phyloP scores from a whole-genome alignment of 2,329 filamentous ascomycete species.

The Aquanectria penicillioides region DNA sequence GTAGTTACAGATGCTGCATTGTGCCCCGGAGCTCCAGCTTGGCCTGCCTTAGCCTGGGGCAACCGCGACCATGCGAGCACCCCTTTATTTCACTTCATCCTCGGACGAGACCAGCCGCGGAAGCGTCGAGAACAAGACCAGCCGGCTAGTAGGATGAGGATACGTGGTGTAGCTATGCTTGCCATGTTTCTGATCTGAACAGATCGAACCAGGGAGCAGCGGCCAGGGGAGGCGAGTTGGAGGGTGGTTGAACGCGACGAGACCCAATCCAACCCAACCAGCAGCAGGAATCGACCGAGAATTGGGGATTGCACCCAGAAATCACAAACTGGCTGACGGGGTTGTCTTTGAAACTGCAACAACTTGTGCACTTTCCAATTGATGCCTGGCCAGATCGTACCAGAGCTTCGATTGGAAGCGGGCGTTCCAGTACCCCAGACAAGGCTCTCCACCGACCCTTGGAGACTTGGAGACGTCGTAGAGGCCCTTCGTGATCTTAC shows the following conservation, averaged over 20 bases:
- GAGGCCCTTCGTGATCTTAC: slow-evolving; percentile 5
- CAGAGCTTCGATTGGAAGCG: not conserved
- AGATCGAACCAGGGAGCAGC: slow-evolving; percentile 19
- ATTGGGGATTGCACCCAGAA: not conserved
- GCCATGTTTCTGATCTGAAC: slow-evolving; percentile 18
- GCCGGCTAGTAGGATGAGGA: slow-evolving; percentile 10
- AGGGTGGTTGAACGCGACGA: slow-evolving; percentile 11
- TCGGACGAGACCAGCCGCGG: not conserved
- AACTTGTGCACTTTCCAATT: not conserved
- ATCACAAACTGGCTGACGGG: slow-evolving; percentile 8
- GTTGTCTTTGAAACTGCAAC: not conserved
- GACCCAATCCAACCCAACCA: slow-evolving; percentile 19
- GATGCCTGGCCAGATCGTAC: not conserved
- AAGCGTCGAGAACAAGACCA: slow-evolving; percentile 8
- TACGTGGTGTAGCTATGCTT: slow-evolving; percentile 19
- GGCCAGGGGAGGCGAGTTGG: slow-evolving; percentile 9
- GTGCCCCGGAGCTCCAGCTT: slow-evolving; percentile 27
- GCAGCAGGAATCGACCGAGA: not conserved
- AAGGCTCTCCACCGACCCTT: slow-evolving; percentile 18
- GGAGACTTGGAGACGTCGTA: not conserved
- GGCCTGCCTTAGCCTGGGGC: slow-evolving; percentile 28
- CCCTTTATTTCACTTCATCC: slow-evolving; percentile 1
- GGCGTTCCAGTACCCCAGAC: not conserved
- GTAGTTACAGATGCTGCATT: slow-evolving; percentile 2
- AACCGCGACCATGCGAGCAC: no score